phyloP scores from a whole-genome alignment of 495 filamentous ascomycete genomes.

The Hypoxylon rickii region DNA sequence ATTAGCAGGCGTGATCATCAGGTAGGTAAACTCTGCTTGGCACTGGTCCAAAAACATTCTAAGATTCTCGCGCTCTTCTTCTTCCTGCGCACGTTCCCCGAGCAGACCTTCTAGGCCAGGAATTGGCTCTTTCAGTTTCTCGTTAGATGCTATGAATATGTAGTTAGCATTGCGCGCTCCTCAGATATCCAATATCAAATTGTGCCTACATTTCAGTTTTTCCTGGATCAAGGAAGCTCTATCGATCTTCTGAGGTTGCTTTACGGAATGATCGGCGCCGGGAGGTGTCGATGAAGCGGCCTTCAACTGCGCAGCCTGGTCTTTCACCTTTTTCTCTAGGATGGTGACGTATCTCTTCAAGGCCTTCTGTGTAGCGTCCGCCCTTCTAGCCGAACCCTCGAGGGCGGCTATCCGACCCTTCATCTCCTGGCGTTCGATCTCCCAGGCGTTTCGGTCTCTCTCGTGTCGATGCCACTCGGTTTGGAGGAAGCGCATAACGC shows the following conservation, averaged over 20 bases:
- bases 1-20: slow-evolving; percentile 66
- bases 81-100: slow-evolving; percentile 36
- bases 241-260: slow-evolving; percentile 48
- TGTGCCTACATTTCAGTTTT: slow-evolving; percentile 48
- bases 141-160: slow-evolving; percentile 24
- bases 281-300: slow-evolving; percentile 30
- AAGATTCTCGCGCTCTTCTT: slow-evolving; percentile 62
- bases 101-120: slow-evolving; percentile 35
- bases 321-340: slow-evolving; percentile 86
- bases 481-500: slow-evolving; percentile 99
- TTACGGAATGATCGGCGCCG: slow-evolving; percentile 41
- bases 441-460: slow-evolving; percentile 97
- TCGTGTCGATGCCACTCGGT: slow-evolving; percentile 99
- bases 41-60: slow-evolving; percentile 67
- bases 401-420: slow-evolving; percentile 95
- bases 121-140: slow-evolving; percentile 33
- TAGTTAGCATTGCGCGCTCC: slow-evolving; percentile 10
- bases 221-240: slow-evolving; percentile 52
- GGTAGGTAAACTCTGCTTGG: slow-evolving; percentile 66
- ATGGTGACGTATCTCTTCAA: slow-evolving; percentile 87
- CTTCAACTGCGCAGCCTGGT: slow-evolving; percentile 57
- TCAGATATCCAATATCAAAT: not conserved
- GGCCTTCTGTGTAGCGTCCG: slow-evolving; percentile 83
- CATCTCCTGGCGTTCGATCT: slow-evolving; percentile 99
- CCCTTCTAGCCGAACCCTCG: slow-evolving; percentile 83